Base-by-base conservation (phyloP, 805 yeast species). In the Ogataea populi-albae region DNA sequence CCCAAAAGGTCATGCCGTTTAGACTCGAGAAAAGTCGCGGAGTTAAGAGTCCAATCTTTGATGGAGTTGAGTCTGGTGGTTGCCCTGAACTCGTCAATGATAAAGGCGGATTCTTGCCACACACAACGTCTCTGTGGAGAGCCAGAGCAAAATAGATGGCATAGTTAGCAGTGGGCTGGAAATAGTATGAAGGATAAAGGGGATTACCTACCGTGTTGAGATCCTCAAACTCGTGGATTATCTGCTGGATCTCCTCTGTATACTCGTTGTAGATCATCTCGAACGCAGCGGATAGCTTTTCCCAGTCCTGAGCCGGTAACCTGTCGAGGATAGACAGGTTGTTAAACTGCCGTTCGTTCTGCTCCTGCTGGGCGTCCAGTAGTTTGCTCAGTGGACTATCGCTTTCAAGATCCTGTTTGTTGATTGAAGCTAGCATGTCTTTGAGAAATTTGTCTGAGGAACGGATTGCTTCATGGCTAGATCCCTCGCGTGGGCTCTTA, bases 91-190 rank as follows among this genome's bases (percentile, higher is more conserved):
- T 48, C 48, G 26, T 54, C 59, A 21, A 47, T 31, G 22, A 48
- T 40, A 29, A 45, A 41, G 1, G 52, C 59, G 1, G 57, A 38
- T 25, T 54, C 57, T 19, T 45, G 49, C 59, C 59, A 54, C 6
- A 47, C 37, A 11, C 50, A 38, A 12, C 58, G 36, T 34, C 34
- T 41, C 50, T 46, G 19, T 12, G 12, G 19, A 5, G 5, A 3
- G 10, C 28, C 19, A 11, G 18, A 16, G 27, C 21, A 15, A 12
- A 29, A 9, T 22, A 22, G 23, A 9, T 9, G 11, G 11, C 9
- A 9, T 9, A 9, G 23, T 9, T 22, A 9, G 11, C 23, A 22
- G 23, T 9, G 23, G 23, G 23, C 11, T 9, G 23, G 23, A 11
- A 11, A 9, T 21, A 21, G 23, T 21, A 21, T 21, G 9, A 9